phyloP scores from a whole-genome alignment of 75 land plant species.

The Sequoiadendron giganteum region DNA sequence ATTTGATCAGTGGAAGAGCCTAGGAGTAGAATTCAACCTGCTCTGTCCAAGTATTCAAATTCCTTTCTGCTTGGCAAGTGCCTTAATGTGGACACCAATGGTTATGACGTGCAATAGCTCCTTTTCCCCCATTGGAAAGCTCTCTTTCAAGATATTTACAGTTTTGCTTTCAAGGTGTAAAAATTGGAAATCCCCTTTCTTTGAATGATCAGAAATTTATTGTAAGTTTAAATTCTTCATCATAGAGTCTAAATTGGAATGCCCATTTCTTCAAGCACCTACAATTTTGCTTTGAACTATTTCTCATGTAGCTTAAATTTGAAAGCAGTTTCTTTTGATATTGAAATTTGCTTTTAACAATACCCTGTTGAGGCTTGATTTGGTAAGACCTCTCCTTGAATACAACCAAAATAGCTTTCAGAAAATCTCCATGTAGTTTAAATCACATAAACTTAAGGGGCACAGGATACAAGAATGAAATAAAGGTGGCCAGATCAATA shows the following conservation, averaged over 20 bases:
- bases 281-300: no score
- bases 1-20: constrained; percentile 45
- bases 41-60: constrained; percentile 26
- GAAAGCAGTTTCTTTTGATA: neutral
- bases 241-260: neutral
- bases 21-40: constrained; percentile 35
- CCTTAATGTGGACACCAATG: constrained; percentile 36
- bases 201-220: no score
- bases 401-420: no score
- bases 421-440: neutral
- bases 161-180: no score
- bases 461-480: neutral
- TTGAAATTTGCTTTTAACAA: neutral
- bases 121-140: neutral
- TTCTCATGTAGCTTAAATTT: no score
- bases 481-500: neutral
- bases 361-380: no score
- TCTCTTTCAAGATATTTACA: neutral
- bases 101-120: constrained; percentile 39
- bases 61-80: constrained; percentile 54
- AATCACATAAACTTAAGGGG: neutral
- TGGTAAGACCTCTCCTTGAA: no score
- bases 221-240: neutral
- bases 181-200: no score
- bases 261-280: no score